A percentile compares a stretch with the other conserved stretches of the same genome.
Conservation (phyloP, 2,329 filamentous ascomycete genomes). For the Remersonia thermophila region DNA sequence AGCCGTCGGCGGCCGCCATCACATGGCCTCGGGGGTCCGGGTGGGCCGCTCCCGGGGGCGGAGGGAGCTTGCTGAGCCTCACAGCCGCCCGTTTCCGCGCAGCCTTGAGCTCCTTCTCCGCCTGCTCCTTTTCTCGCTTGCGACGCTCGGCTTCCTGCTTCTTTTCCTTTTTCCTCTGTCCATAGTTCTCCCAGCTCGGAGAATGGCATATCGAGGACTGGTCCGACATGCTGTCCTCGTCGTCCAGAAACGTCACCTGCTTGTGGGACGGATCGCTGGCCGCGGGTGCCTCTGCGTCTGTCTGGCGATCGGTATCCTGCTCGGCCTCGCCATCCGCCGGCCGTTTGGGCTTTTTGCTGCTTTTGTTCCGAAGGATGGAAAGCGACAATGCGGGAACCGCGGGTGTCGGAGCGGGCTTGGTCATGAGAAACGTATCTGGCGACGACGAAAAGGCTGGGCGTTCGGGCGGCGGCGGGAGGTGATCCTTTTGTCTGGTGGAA, state of each 20-base stretch:
- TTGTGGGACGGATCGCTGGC: slow-evolving; percentile 23
- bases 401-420: slow-evolving; percentile 11
- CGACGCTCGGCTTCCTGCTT: slow-evolving; percentile 29
- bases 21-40: slow-evolving; percentile 5
- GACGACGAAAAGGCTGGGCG: slow-evolving; percentile 17
- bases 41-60: slow-evolving; percentile 21
- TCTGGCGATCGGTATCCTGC: background rate
- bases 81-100: slow-evolving; percentile 24
- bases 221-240: slow-evolving; percentile 27
- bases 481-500: slow-evolving; percentile 5
- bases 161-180: slow-evolving; percentile 41
- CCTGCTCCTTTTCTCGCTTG: slow-evolving; percentile 31
- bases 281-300: slow-evolving; percentile 8
- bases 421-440: slow-evolving; percentile 17
- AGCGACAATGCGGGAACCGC: slow-evolving; percentile 16
- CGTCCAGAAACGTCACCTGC: slow-evolving; percentile 28
- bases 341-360: slow-evolving; percentile 16
- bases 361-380: slow-evolving; percentile 16
- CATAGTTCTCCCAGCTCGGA: slow-evolving; percentile 48
- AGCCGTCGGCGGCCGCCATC: slow-evolving; percentile 15
- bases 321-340: slow-evolving; percentile 8
- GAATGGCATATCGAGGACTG: slow-evolving; percentile 46
- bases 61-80: slow-evolving; percentile 28
- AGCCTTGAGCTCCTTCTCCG: slow-evolving; percentile 26
- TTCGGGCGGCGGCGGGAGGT: slow-evolving; percentile 15